Percentiles rank a stretch among this genome's conserved stretches.
These are phyloP conservation scores for Boletus tomentosulus DNA, from an alignment of 768 basidiomycete genomes.

Conservation along the genomic window DNA sequence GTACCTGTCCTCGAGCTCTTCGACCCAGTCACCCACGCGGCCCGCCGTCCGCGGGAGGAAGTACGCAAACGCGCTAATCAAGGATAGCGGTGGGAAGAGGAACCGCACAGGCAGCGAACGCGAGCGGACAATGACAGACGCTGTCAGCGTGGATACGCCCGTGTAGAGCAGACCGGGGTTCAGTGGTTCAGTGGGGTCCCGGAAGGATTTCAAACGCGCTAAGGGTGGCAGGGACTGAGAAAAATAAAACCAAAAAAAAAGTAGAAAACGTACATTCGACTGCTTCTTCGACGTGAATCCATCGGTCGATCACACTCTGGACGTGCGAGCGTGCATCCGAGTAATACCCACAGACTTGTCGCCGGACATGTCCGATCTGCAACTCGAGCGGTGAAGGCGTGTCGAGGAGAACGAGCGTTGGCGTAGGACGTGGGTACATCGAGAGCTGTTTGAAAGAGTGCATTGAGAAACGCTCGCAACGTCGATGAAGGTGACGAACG, in stretches of 20 bases:
- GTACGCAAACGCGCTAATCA: constrained; percentile 66
- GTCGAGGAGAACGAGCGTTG: constrained; percentile 69
- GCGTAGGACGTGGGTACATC: constrained; percentile 67
- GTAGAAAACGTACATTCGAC: constrained; percentile 67
- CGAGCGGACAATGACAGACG: constrained; percentile 81
- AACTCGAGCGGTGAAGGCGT: constrained; percentile 70
- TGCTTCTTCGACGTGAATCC: constrained; percentile 82
- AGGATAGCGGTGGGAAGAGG: constrained; percentile 70
- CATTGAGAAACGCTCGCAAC: too few species aligned
- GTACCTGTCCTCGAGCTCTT: constrained; percentile 65
- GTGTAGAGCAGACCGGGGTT: constrained; percentile 90
- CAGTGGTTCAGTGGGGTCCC: constrained; percentile 75
- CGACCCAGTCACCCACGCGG: constrained; percentile 65
- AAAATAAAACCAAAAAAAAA: too few species aligned
- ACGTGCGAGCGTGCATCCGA: constrained; percentile 58
- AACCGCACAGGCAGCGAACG: constrained; percentile 65
- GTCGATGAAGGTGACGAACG: too few species aligned
- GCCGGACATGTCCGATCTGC: constrained; percentile 69
- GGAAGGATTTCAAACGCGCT: constrained; percentile 82
- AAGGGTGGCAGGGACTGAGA: neutral
- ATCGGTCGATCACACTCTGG: constrained; percentile 68
- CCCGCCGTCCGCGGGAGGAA: constrained; percentile 82
- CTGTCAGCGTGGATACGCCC: constrained; percentile 82
- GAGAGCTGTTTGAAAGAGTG: constrained; percentile 51
- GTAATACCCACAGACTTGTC: constrained; percentile 53